Conservation (phyloP, 495 filamentous ascomycete species). For the Aspergillus nanangensis region DNA sequence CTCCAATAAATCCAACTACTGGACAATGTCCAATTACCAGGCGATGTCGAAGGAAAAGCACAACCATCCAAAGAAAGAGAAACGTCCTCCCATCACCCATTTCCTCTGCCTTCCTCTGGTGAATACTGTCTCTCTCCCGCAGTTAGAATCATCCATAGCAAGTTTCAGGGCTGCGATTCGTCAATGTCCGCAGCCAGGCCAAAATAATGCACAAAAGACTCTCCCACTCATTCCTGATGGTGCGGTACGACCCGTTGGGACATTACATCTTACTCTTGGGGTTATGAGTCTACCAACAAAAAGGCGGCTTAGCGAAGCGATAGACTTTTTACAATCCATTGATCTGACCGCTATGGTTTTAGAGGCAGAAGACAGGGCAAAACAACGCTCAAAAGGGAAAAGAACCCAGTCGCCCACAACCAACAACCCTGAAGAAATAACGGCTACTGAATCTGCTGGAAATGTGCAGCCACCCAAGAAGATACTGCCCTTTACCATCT, state of each 20-base stretch:
- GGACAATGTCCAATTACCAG: neutral
- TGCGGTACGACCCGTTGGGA: slow-evolving; percentile 73
- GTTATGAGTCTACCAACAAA: slow-evolving; percentile 70
- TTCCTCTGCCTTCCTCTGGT: slow-evolving; percentile 84
- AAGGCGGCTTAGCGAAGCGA: slow-evolving; percentile 54
- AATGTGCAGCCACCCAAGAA: neutral
- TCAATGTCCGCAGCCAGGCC: slow-evolving; percentile 15
- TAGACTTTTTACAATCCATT: slow-evolving; percentile 49
- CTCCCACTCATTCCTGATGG: slow-evolving; percentile 42
- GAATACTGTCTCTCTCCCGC: slow-evolving; percentile 53
- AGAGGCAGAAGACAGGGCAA: slow-evolving; percentile 15
- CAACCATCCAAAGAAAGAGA: slow-evolving; percentile 12
- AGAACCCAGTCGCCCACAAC: neutral
- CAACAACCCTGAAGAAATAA: too few relatives aligned
- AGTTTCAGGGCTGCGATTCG: slow-evolving; percentile 56
- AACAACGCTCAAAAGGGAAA: neutral
- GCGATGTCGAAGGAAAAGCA: slow-evolving; percentile 6
- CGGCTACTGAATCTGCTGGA: neutral
- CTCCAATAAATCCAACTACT: neutral
- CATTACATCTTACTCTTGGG: slow-evolving; percentile 80
- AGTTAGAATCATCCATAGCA: slow-evolving; percentile 57
- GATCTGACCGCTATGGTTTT: slow-evolving; percentile 48
- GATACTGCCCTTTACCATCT: slow-evolving; percentile 20
- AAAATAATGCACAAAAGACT: slow-evolving; percentile 16
- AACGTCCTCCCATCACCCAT: slow-evolving; percentile 63